phyloP scores from a whole-genome alignment of 495 filamentous ascomycete species.

The Aspergillus olivimuriae region DNA sequence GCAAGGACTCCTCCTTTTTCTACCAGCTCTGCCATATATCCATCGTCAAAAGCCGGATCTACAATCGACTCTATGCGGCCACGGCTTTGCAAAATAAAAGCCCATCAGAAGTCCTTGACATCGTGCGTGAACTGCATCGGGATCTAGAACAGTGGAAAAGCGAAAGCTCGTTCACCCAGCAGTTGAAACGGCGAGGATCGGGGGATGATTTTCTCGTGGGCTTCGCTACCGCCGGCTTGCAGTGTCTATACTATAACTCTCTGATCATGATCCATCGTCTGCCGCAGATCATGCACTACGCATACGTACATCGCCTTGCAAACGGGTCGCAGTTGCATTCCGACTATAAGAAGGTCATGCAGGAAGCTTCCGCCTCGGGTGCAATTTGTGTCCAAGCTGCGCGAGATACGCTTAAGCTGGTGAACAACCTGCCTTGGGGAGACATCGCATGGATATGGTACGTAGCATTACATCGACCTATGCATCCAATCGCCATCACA shows the following conservation, averaged over 20 bases:
- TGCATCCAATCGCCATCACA: too few species aligned
- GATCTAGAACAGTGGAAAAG: constrained; percentile 91
- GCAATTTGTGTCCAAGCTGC: constrained; percentile 82
- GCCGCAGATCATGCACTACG: constrained; percentile 78
- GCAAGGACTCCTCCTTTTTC: constrained; percentile 77
- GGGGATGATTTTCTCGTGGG: constrained; percentile 79
- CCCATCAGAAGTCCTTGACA: constrained; percentile 77
- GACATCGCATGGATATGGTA: constrained; percentile 93
- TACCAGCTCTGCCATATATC: constrained; percentile 81
- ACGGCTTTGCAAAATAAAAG: constrained; percentile 71
- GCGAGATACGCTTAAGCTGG: constrained; percentile 78
- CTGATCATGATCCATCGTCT: constrained; percentile 94
- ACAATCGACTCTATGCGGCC: constrained; percentile 79
- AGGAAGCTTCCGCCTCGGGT: constrained; percentile 74
- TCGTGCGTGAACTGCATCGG: constrained; percentile 79
- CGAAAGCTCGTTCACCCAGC: constrained; percentile 64
- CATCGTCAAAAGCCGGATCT: constrained; percentile 85
- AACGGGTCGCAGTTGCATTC: constrained; percentile 3
- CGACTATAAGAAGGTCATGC: constrained; percentile 45
- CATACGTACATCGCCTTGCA: constrained; percentile 7
- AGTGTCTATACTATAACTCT: constrained; percentile 93
- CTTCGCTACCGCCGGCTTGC: constrained; percentile 79
- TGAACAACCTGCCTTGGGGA: constrained; percentile 89
- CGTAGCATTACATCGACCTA: too few species aligned
- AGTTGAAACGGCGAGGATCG: constrained; percentile 74